Conservation (phyloP, 768 basidiomycete genomes). For the Kwoniella bestiolae region DNA sequence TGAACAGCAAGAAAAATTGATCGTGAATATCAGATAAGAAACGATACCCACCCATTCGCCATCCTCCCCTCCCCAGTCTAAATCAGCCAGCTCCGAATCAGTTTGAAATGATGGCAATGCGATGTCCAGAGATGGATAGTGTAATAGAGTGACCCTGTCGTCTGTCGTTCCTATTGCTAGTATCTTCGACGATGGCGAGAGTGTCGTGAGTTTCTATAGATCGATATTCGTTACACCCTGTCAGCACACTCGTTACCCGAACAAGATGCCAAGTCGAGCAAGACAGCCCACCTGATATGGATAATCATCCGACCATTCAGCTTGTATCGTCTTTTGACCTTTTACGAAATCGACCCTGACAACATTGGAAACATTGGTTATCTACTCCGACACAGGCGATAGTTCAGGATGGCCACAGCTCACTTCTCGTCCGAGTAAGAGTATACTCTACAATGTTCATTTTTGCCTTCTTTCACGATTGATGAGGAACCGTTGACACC, state of each 20-base stretch:
- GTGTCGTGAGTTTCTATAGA: conserved; percentile 79
- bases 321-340: conserved; percentile 68
- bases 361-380: conserved; percentile 16
- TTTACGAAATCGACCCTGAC: conserved; percentile 64
- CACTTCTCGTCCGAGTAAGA: conserved; percentile 55
- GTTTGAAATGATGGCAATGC: conserved; percentile 62
- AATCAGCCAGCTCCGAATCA: conserved; percentile 78
- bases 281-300: conserved; percentile 70
- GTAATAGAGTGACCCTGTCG: conserved; percentile 71
- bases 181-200: conserved; percentile 71
- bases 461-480: conserved; percentile 67
- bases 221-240: too few relatives aligned
- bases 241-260: background rate
- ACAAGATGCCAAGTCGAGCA: background rate
- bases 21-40: background rate
- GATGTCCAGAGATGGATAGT: conserved; percentile 65
- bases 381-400: background rate
- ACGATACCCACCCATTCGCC: conserved; percentile 54
- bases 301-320: conserved; percentile 68
- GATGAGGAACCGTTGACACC: conserved; percentile 82
- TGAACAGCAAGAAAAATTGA: background rate
- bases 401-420: background rate
- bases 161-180: conserved; percentile 73
- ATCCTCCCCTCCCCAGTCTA: conserved; percentile 68
- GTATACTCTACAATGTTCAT: conserved; percentile 82